Evolutionary conservation across 176 grass and related monocot genomes (phyloP), one percentile per base, ranked within the genome.

Genomic region (Avena sativa): DNA sequence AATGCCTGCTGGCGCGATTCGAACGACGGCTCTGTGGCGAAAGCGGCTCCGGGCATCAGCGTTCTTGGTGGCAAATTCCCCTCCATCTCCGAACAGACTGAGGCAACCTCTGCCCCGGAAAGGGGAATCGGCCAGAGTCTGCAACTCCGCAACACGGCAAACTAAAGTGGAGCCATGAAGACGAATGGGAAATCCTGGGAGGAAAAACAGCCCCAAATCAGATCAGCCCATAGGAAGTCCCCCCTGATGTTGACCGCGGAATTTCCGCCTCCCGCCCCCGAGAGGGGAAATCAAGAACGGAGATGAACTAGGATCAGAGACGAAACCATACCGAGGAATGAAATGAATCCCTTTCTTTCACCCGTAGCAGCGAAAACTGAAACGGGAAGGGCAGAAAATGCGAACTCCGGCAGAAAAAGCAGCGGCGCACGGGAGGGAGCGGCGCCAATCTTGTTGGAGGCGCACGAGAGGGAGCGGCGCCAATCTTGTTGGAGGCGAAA

Each of bases 11-110:
- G 78, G 4, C 57, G 86, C 46, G 23, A 20, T 5, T 75, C 69
- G 59, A 86, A 78, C 36, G 83, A 60, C 21, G 46, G 63, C 49
- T 79, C 86, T 64, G 86, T 36, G 64, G 86, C 71, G 64, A 88
- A 82, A 30, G 83, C 57, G 10, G 47, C 79, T 19, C 71, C 86
- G 2, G 83, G 78, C 17, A 88, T 56, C 46, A 91, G 55, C 9
- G 55, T 71, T 86, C 86, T 77, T 32, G 86, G 82, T 51, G 81
- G 75, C 73, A 88, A 55, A 86, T 86, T 86, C 78, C 86, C 79
- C 64, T 88, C 90, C 90, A 91, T 91, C 62, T 70, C 73, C 38
- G 61, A 59, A 43, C 51, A 26, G 50, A 36, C 3, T 44, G 74
- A 79, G 71, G 71, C 80, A 69, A 30, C 6, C 49, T 60, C 71